phyloP scores from a whole-genome alignment of 352 stramenopile genomes.

The Thalassiosira sp. region DNA sequence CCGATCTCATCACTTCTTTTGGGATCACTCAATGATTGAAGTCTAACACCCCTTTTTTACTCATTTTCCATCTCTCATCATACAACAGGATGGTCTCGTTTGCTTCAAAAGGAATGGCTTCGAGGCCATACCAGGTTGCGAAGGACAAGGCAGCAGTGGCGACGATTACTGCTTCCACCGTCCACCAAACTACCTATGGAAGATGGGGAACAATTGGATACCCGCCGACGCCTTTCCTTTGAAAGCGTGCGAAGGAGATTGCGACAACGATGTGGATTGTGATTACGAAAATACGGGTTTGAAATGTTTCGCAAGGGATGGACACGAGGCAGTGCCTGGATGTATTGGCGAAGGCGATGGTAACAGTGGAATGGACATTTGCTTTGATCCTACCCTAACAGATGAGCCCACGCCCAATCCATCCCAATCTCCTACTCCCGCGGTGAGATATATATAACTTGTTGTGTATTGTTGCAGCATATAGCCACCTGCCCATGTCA shows the following conservation, averaged over 20 bases:
- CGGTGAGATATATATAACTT: background rate
- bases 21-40: too few relatives aligned
- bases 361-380: background rate
- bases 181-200: background rate
- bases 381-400: slow-evolving; percentile 2
- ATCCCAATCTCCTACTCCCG: background rate
- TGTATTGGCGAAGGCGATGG: background rate
- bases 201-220: background rate
- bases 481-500: too few relatives aligned
- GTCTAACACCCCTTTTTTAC: background rate
- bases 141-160: background rate
- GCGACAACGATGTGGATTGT: slow-evolving; percentile 55
- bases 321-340: background rate
- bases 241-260: slow-evolving; percentile 55
- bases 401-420: background rate
- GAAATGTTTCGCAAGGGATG: background rate
- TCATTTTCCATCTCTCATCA: background rate
- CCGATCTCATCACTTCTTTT: too few relatives aligned
- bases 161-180: background rate
- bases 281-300: slow-evolving; percentile 43
- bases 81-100: background rate
- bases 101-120: background rate
- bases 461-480: background rate
- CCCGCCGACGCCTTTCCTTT: background rate
- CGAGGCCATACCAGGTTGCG: background rate